A percentile compares a stretch with the other conserved stretches of the same genome.
Evolutionary conservation across 306 rosid species (phyloP).

Genomic region (peach (Prunus persica)): Prunus_persica_NCBIv2 NC_034011.1:6696001-6696500

Average conservation of each 20-base stretch:
- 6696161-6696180: conserved; percentile 1
- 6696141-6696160: conserved; percentile 3
- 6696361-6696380: neutral
- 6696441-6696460: neutral
- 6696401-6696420: neutral
- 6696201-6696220: neutral
- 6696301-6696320: neutral
- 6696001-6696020: conserved; percentile 35
- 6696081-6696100: neutral
- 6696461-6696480: neutral
- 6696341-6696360: neutral
- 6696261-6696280: neutral
- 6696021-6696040: conserved; percentile 35
- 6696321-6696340: too few relatives aligned
- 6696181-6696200: neutral
- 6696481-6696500: neutral
- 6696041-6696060: conserved; percentile 42
- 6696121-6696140: neutral
- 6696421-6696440: conserved; percentile 7
- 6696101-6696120: neutral
- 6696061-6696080: conserved; percentile 11
- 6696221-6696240: neutral
- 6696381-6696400: neutral
- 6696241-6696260: neutral
- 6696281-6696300: neutral